Evolutionary conservation across 1,284 basidiomycete genomes (phyloP), one percentile per base, ranked within the genome.

Genomic region (Cutaneotrichosporon curvatum): DNA sequence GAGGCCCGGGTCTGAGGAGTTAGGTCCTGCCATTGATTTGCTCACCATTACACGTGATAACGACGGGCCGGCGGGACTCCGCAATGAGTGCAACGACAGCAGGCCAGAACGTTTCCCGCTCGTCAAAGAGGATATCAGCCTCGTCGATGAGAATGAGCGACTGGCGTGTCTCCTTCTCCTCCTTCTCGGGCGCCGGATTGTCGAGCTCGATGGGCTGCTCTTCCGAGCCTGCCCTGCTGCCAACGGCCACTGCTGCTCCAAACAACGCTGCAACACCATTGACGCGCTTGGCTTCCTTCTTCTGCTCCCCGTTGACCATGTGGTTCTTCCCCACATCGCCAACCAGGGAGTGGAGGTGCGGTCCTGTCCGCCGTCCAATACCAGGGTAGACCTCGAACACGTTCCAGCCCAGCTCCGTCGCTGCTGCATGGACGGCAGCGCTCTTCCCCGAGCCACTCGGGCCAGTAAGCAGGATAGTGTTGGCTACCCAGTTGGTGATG

Each of bases 341-440:
- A 19, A 98, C 82, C 49, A 94, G 78, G 44, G 78, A 76, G 45
- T 85, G 80, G 48, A 99, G 72, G 53, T 82, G 87, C 30, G 82
- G 76, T 2, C 85, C 87, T 37, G 81, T 86, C 19, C 95, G 80
- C 61, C 80, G 85, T 20, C 88, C 88, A 49, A 92, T 83, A 4
- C 95, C 95, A n/a, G 95, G 86, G 70, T 91, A 88, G 9, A 98
- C 87, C 68, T 99, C 95, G 62, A 98, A 96, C 11, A 98, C 82
- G 43, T 95, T 87, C 84, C 87, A 98, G 4, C 85, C 89, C 18
- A 98, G 77, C 68, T 97, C 89, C 36, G 84, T 79, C 3, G 92
- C 89, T 55, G 90, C 92, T 0, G 92, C 91, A 65, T 95, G 88
- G 0, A 96, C 84, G 6, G 89, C 81, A 0, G 89, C 84, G 4